Evolutionary conservation across 2,329 filamentous ascomycete genomes (phyloP).

Genomic region (Penicillium nordicum): DNA sequence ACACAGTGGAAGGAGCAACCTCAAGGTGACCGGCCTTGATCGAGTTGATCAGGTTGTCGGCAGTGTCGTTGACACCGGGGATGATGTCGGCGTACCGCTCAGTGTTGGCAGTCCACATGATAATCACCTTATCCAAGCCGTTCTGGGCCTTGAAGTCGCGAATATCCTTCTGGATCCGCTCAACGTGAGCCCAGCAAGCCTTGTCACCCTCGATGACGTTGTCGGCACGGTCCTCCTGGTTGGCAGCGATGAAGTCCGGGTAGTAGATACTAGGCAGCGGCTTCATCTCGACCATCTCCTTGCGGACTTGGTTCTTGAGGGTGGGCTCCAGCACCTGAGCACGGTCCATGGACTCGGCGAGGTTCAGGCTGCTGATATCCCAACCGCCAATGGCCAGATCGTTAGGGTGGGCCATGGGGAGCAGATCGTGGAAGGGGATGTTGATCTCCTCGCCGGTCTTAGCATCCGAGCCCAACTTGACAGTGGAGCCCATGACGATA

Average conservation of each 20-base stretch:
- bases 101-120: slow-evolving; percentile 98
- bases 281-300: slow-evolving; percentile 86
- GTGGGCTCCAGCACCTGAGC: slow-evolving; percentile 93
- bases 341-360: slow-evolving; percentile 91
- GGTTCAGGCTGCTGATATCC: slow-evolving; percentile 91
- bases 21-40: slow-evolving; percentile 86
- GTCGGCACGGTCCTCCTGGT: slow-evolving; percentile 94
- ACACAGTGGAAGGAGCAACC: slow-evolving; percentile 91
- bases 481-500: slow-evolving; percentile 91
- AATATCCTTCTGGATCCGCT: slow-evolving; percentile 90
- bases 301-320: slow-evolving; percentile 81
- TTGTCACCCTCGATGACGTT: slow-evolving; percentile 81
- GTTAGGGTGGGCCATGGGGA: slow-evolving; percentile 97
- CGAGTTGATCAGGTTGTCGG: slow-evolving; percentile 83
- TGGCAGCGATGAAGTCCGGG: slow-evolving; percentile 97
- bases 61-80: slow-evolving; percentile 89
- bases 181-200: slow-evolving; percentile 81
- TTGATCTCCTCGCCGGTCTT: slow-evolving; percentile 87
- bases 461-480: slow-evolving; percentile 89
- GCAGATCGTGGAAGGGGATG: slow-evolving; percentile 88
- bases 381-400: slow-evolving; percentile 93
- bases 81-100: slow-evolving; percentile 91
- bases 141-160: slow-evolving; percentile 86
- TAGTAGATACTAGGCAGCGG: slow-evolving; percentile 97
- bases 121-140: slow-evolving; percentile 86